These are phyloP conservation scores for Malbranchea zuffiana DNA, from an alignment of 2,329 filamentous ascomycete genomes.

Conservation along the genomic window DNA sequence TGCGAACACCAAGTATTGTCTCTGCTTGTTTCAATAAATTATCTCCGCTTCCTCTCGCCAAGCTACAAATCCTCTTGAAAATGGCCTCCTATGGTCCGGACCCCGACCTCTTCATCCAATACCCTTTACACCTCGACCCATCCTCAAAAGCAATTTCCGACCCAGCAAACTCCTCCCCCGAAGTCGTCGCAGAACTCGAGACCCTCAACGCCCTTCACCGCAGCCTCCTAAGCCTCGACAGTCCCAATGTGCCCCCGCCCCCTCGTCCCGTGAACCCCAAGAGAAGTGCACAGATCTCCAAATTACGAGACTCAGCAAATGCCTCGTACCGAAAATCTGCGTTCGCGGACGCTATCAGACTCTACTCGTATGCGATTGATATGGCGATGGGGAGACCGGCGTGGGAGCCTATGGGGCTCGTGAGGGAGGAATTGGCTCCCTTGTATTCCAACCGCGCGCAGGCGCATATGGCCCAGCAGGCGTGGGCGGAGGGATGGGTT, in stretches of 20 bases:
- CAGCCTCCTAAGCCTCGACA: slow-evolving; percentile 57
- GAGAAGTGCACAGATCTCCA: slow-evolving; percentile 73
- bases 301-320: slow-evolving; percentile 84
- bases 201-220: slow-evolving; percentile 68
- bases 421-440: slow-evolving; percentile 70
- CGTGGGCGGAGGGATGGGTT: slow-evolving; percentile 75
- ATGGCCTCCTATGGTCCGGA: slow-evolving; percentile 10
- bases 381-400: slow-evolving; percentile 73
- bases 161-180: slow-evolving; percentile 55
- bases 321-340: slow-evolving; percentile 66
- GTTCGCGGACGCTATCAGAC: slow-evolving; percentile 62
- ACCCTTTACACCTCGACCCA: slow-evolving; percentile 74
- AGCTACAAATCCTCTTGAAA: too few relatives aligned
- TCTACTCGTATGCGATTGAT: slow-evolving; percentile 77
- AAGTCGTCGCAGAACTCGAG: slow-evolving; percentile 44
- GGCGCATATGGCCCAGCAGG: slow-evolving; percentile 70
- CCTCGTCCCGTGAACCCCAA: slow-evolving; percentile 89
- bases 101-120: slow-evolving; percentile 53
- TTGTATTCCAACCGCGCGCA: slow-evolving; percentile 82
- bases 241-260: slow-evolving; percentile 63
- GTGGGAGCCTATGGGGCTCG: slow-evolving; percentile 79
- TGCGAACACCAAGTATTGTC: too few relatives aligned
- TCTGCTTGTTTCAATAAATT: too few relatives aligned
- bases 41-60: too few relatives aligned
- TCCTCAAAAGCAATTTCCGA: slow-evolving; percentile 61